Conservation (phyloP, 768 basidiomycete genomes). For the Tricholoma matsutake region DNA sequence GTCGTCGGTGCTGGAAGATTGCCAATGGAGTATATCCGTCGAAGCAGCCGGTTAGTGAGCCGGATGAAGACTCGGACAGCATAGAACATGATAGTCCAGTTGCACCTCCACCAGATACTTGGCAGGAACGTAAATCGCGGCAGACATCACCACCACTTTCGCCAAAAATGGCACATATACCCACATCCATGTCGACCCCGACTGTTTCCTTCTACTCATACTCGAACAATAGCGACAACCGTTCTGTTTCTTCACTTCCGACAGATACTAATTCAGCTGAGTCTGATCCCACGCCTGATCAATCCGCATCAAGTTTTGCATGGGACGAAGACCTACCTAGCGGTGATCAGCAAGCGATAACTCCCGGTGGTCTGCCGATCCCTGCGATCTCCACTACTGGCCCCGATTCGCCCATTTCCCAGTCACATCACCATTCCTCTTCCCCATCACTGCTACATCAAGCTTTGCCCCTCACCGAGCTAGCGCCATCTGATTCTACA, state of each 20-base stretch:
- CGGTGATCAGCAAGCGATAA: conserved; percentile 5
- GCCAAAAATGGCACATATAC: conserved; percentile 24
- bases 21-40: conserved; percentile 58
- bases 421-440: conserved; percentile 14
- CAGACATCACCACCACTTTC: conserved; percentile 12
- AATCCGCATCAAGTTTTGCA: not conserved
- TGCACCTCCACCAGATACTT: not conserved
- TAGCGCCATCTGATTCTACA: conserved; percentile 1
- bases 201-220: conserved; percentile 33
- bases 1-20: conserved; percentile 92
- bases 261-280: conserved; percentile 21
- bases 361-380: conserved; percentile 44
- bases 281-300: conserved; percentile 17
- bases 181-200: conserved; percentile 40
- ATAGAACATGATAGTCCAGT: conserved; percentile 6
- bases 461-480: not conserved
- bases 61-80: conserved; percentile 21
- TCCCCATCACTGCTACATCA: not conserved
- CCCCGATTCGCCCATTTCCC: conserved; percentile 35
- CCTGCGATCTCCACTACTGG: conserved; percentile 53
- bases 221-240: conserved; percentile 22
- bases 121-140: conserved; percentile 2
- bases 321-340: not conserved
- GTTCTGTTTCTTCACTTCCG: conserved; percentile 42
- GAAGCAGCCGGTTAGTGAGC: conserved; percentile 30